Base-by-base conservation (phyloP, 2,329 filamentous ascomycete genomes). In the Aspergillus pseudoglaucus region DNA sequence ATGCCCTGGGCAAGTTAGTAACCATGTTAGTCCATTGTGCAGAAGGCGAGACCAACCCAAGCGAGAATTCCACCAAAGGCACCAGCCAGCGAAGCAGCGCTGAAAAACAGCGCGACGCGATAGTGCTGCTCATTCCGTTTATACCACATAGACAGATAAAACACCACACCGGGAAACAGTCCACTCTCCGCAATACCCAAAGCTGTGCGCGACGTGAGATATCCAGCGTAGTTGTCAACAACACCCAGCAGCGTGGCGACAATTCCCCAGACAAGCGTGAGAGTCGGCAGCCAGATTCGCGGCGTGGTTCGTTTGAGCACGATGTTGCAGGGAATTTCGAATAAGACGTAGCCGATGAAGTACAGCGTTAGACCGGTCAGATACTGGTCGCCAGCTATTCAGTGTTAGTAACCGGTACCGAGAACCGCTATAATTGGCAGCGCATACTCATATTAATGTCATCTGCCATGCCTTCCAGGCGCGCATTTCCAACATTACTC, bases 121-220 rank as follows among this genome's bases (percentile, higher is more conserved):
- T 76, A 81, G 46, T 81, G 78, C 39, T 77, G 68, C 58, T 84
- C 80, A 42, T 78, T 73, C 10, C 77, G 69, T 49, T 78, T 80
- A 52, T 84, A 84, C 79, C 81, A 84, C 71, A 81, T 81, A 0
- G 77, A 79, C 3, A 83, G 66, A 48, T 82, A 79, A 57, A 79
- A 39, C 17, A 39, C 72, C 9, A 80, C 70, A 4, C 75, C 76
- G 0, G 77, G 78, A 49, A 78, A 76, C 42, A 80, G 73, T 4
- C 75, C 76, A 33, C 71, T 73, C 51, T 81, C 78, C 10, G 72
- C 67, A 14, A 80, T 58, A 15, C 78, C 78, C 3, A 81, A 64
- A 41, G 78, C 70, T 54, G 79, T 73, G 20, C 77, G 66, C 12
- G 71, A 74, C 20, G 68, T 65, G 9, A 79, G 58, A 40, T 78